Base-by-base conservation (phyloP, 306 rosid genomes). In the Vigna mungo region DNA sequence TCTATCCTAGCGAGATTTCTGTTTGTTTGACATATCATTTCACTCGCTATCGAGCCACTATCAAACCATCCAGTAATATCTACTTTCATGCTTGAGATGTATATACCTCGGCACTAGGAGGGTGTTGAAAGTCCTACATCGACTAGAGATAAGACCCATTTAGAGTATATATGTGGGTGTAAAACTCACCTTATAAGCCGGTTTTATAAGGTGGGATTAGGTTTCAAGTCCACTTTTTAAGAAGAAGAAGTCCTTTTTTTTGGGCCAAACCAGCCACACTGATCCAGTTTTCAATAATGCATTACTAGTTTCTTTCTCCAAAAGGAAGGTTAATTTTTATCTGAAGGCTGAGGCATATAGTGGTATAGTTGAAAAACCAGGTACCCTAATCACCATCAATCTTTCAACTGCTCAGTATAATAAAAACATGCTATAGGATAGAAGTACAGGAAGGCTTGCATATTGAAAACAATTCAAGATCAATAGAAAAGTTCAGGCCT, bases 391-490 rank as follows among this genome's bases (percentile, higher is more conserved):
- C 32, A 63, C 46, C 65, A 59, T 48, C 37, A 25, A 51, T 48
- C 32, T 80, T 80, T 72, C 68, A 65, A 39, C 60, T 80, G 12
- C 23, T 72, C 69, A 32, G 32, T 44, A 21, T 49, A 73, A 41
- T 41, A 54, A 72, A 55, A 55, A 48, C 46, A 21, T 66, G 75
- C 10, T 23, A 39, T 47, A 51, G 49, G 74, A 55, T 46, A 73
- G 63, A 54, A 36, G 66, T 73, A 70, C 11, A 20, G 25, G 75
- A 64, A 44, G 61, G 80, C 4, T 69, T 74, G 59, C 59, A 68
- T 48, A 67, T 54, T 67, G 80, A 74, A 51, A 51, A 69, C 78
- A 27, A 30, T 18, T 49, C 84, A 76, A 60, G 74, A 75, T 65
- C 72, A 76, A 68, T 37, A 30, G 74, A 53, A 60, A 44, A 51